Evolutionary conservation across 306 rosid species (phyloP).

Genomic region (Echinosophora koreensis): DNA sequence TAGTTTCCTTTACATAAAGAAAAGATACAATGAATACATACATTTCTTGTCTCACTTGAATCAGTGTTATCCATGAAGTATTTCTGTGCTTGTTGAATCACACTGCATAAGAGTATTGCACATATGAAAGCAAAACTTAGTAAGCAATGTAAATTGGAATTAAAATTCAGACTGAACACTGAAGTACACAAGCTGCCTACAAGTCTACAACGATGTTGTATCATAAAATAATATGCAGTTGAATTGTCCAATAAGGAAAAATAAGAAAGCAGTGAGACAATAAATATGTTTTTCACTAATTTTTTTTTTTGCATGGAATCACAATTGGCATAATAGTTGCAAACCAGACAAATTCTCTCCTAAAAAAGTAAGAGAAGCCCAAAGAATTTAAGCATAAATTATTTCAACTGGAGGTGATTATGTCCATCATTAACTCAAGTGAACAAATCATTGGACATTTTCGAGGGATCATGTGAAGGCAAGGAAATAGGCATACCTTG

Average conservation of each 20-base stretch:
- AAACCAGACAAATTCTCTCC: conserved; percentile 23
- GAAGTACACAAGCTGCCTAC: conserved; percentile 36
- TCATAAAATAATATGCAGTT: conserved; percentile 10
- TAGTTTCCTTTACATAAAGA: conserved; percentile 30
- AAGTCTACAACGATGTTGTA: conserved; percentile 17
- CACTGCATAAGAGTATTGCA: conserved; percentile 61
- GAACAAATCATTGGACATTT: conserved; percentile 42
- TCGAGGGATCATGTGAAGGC: conserved; percentile 23
- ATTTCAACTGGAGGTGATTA: conserved; percentile 26
- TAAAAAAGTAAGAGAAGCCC: conserved; percentile 28
- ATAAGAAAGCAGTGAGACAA: conserved; percentile 25
- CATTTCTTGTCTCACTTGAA: conserved; percentile 79
- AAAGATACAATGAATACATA: conserved; percentile 45
- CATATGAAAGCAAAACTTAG: conserved; percentile 38
- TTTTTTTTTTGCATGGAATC: neutral
- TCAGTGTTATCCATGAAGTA: conserved; percentile 69
- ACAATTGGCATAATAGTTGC: neutral
- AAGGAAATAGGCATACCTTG: conserved; percentile 68
- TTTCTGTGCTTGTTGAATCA: conserved; percentile 85
- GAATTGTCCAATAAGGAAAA: conserved; percentile 25
- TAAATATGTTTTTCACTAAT: neutral
- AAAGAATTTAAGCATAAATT: neutral
- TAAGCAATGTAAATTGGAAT: conserved; percentile 39
- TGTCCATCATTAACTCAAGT: conserved; percentile 17
- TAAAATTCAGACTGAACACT: conserved; percentile 29